Conservation (phyloP, 139 green algal species). For the Coccomyxa sp. region DNA sequence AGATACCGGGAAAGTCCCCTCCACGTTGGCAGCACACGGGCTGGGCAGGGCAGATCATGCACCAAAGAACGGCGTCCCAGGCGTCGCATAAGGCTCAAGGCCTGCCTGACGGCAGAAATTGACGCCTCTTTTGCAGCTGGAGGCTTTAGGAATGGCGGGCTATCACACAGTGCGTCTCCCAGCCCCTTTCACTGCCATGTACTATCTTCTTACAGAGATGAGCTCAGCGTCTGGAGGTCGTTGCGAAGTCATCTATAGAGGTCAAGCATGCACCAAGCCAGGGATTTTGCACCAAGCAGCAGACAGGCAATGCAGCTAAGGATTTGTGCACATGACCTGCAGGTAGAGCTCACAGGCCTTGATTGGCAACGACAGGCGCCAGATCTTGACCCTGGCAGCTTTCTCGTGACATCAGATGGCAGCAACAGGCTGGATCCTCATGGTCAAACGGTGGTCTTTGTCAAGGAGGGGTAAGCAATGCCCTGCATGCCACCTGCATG, state of each 20-base stretch:
- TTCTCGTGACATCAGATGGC: background rate
- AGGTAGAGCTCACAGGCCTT: background rate
- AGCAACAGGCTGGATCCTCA: too few species aligned
- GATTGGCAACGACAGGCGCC: background rate
- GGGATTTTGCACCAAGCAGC: background rate
- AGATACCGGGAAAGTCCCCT: too few species aligned
- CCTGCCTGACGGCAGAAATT: too few species aligned
- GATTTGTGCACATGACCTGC: background rate
- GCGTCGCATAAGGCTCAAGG: too few species aligned
- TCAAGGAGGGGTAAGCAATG: slow-evolving; percentile 3
- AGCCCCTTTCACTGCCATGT: background rate
- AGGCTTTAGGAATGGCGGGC: too few species aligned
- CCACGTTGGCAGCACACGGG: too few species aligned
- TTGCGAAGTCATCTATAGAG: background rate
- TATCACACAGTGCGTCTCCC: background rate
- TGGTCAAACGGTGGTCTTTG: background rate
- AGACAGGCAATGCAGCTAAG: background rate
- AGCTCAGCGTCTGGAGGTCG: background rate
- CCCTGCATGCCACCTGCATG: background rate
- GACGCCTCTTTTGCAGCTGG: too few species aligned
- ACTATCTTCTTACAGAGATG: background rate
- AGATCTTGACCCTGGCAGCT: background rate
- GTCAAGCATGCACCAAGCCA: background rate
- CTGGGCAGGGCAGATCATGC: too few species aligned
- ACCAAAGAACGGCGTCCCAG: too few species aligned